These are phyloP conservation scores for Starmerella bombicola DNA, from an alignment of 805 yeast genomes.

Conservation along the genomic window DNA sequence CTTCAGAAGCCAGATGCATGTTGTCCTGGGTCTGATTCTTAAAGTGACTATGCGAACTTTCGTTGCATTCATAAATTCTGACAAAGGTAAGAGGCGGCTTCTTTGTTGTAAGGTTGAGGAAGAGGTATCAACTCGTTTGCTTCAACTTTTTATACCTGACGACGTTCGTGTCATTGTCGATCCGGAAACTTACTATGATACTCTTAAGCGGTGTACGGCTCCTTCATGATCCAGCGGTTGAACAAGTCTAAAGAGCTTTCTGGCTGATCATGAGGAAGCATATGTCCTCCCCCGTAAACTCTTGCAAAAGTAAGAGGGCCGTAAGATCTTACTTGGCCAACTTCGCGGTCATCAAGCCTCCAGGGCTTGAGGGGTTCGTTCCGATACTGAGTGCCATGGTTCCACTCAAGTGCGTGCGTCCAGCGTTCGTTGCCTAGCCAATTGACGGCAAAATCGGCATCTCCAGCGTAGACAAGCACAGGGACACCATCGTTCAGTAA, in stretches of 20 bases:
- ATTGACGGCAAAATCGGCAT: slow-evolving; percentile 89
- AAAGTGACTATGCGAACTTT: too few species aligned
- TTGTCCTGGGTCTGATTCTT: too few species aligned
- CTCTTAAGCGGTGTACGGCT: not conserved
- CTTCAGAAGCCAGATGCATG: too few species aligned
- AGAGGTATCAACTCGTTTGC: too few species aligned
- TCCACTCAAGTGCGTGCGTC: slow-evolving; percentile 61
- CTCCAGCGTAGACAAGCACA: slow-evolving; percentile 85
- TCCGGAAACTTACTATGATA: too few species aligned
- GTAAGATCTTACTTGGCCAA: slow-evolving; percentile 61
- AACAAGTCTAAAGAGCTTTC: slow-evolving; percentile 64
- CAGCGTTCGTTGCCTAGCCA: slow-evolving; percentile 91
- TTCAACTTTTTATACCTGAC: too few species aligned
- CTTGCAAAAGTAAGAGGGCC: slow-evolving; percentile 68
- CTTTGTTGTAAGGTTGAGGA: too few species aligned
- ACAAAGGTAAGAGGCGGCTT: too few species aligned
- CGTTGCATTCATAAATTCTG: too few species aligned
- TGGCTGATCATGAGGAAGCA: slow-evolving; percentile 93
- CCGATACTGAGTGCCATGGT: slow-evolving; percentile 41
- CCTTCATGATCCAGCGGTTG: slow-evolving; percentile 54
- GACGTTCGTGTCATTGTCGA: too few species aligned
- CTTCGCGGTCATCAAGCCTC: slow-evolving; percentile 33
- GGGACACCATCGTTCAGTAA: slow-evolving; percentile 62
- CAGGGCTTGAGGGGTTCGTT: slow-evolving; percentile 29
- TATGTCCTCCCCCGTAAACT: slow-evolving; percentile 83